phyloP scores from a whole-genome alignment of 805 yeast species.

The Limtongia smithiae region DNA sequence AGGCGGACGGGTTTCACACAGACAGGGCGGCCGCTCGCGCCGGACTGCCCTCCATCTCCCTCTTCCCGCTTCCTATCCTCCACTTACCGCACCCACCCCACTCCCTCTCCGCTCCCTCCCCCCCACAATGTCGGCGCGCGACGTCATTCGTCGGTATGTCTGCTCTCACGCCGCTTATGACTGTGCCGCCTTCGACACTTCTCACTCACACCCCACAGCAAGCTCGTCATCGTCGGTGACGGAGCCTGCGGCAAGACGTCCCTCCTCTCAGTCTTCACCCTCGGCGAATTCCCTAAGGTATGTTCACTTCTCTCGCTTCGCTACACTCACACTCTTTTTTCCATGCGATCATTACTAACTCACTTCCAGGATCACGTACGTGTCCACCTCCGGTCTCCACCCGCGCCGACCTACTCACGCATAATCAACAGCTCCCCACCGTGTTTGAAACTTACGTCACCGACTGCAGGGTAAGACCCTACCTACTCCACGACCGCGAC shows the following conservation, averaged over 20 bases:
- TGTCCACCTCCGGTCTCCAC: no score
- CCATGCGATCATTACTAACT: neutral
- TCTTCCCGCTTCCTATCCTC: no score
- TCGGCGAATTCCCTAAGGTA: constrained; percentile 90
- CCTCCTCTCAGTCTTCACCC: constrained; percentile 81
- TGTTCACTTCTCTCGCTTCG: constrained; percentile 4
- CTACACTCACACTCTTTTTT: neutral
- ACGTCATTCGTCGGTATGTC: no score
- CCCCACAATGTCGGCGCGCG: no score
- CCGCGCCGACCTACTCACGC: neutral
- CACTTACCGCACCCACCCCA: no score
- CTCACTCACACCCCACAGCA: constrained; percentile 15
- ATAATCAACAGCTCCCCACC: constrained; percentile 69
- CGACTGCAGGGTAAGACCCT: constrained; percentile 61
- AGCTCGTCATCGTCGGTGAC: constrained; percentile 30
- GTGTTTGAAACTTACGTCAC: constrained; percentile 93
- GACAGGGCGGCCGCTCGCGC: no score
- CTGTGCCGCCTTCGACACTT: neutral
- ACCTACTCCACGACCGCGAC: neutral
- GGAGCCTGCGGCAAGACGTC: constrained; percentile 96
- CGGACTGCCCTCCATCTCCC: no score
- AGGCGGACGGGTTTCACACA: no score
- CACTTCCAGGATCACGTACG: constrained; percentile 29
- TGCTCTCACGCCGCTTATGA: no score
- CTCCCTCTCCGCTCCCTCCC: no score